Evolutionary conservation across 805 yeast species (phyloP), one percentile per base, ranked within the genome.

Genomic region (Saccharomycopsis selenospora): DNA sequence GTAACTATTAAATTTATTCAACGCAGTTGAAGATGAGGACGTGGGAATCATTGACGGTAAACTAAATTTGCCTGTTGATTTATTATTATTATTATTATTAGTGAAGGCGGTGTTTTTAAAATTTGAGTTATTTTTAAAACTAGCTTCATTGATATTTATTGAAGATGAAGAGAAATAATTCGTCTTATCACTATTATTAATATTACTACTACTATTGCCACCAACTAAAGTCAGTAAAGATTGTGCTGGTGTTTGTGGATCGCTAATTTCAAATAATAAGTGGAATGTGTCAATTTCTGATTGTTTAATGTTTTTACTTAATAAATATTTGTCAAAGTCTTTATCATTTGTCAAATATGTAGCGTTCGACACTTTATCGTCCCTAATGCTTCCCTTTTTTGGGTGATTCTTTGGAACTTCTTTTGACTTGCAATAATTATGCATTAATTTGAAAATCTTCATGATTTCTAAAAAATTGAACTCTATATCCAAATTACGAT

Each of bases 401-500:
- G n/a, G 4, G 20, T 10, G 38, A 4, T 5, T 17, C 38, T 10
- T 17, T 20, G 38, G 18, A 6, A 5, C 20, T 14, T 33, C 38
- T 20, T 11, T 26, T 27, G 33, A 10, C 17, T 42, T 18, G 45
- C 46, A 43, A 26, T 30, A 51, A 14, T 17, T 28, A 11, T 43
- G 28, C 55, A 51, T 46, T 11, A 46, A 41, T 41, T 50, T 53
- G 47, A 53, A 53, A 11, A 53, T 43, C 27, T 45, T 45, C 51
- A 53, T 50, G 18, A 50, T 41, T 36, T 53, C 50, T 8, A 42
- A 69, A 56, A 80, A 80, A 53, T 71, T 67, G 56, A 72, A 81
- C 1, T 77, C 82, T 41, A 64, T 65, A 45, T 78, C 82, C 41
- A 80, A 72, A 56, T 80, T 71, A 57, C 87, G 68, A 59, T 80